phyloP scores from a whole-genome alignment of 1,139 yeast species.

The Suhomyces atakaporum region DNA sequence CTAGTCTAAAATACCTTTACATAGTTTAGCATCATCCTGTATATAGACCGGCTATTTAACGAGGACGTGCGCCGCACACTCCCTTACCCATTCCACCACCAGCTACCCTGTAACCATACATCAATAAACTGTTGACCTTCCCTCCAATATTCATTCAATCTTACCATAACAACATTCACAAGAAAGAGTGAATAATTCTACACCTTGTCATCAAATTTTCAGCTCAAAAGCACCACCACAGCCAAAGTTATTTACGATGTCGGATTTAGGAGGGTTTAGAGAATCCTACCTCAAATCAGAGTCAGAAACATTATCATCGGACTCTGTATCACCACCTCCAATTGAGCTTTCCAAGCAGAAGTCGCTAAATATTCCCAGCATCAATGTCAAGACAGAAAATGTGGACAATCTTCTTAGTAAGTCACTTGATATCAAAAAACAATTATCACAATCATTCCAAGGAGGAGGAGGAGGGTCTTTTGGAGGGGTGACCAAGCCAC shows the following conservation, averaged over 20 bases:
- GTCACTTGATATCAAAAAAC: slow-evolving; percentile 43
- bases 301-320: slow-evolving; percentile 20
- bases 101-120: no score
- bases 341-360: slow-evolving; percentile 19
- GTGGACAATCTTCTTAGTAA: slow-evolving; percentile 33
- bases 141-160: no score
- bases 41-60: no score
- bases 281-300: slow-evolving; percentile 24
- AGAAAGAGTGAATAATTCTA: no score
- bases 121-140: no score
- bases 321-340: slow-evolving; percentile 21
- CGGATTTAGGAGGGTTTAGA: slow-evolving; percentile 27
- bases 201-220: not conserved
- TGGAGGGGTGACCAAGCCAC: slow-evolving; percentile 46
- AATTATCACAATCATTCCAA: slow-evolving; percentile 43
- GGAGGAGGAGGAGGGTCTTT: slow-evolving; percentile 20
- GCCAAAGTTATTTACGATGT: slow-evolving; percentile 14
- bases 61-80: no score
- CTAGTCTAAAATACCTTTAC: no score
- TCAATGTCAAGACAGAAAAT: slow-evolving; percentile 32
- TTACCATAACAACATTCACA: no score
- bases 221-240: not conserved
- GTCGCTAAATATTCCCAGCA: slow-evolving; percentile 29
- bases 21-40: no score
- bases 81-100: not conserved